These are phyloP conservation scores for Penicillium fimorum DNA, from an alignment of 495 filamentous ascomycete species.

Conservation along the genomic window DNA sequence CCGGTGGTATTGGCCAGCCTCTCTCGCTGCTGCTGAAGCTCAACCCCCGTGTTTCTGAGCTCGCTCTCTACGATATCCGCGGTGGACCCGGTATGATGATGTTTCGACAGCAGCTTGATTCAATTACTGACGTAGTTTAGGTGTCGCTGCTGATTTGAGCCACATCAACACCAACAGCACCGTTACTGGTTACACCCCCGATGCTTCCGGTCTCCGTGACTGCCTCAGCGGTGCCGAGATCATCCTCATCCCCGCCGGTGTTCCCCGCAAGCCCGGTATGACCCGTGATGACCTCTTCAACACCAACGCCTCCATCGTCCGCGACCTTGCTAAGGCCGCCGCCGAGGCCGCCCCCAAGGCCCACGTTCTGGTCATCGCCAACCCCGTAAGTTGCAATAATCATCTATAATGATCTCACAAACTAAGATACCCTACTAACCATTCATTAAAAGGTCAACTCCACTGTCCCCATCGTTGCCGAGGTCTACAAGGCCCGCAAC, in stretches of 20 bases:
- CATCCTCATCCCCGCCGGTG: constrained; percentile 96
- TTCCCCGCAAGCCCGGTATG: constrained; percentile 99
- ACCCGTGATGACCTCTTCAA: constrained; percentile 99
- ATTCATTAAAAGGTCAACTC: constrained; percentile 69
- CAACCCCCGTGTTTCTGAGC: constrained; percentile 88
- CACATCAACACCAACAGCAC: constrained; percentile 99
- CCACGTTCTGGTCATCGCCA: constrained; percentile 95
- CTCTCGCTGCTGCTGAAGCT: constrained; percentile 96
- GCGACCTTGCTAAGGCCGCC: constrained; percentile 93
- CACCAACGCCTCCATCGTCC: constrained; percentile 99
- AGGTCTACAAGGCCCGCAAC: constrained; percentile 89
- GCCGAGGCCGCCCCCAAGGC: constrained; percentile 87
- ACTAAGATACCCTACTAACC: constrained; percentile 3
- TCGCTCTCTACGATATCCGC: constrained; percentile 96
- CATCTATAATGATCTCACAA: background rate
- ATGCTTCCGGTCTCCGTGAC: constrained; percentile 67
- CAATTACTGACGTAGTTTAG: constrained; percentile 41
- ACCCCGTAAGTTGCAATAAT: constrained; percentile 61
- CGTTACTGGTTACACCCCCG: constrained; percentile 84
- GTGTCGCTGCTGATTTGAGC: constrained; percentile 95
- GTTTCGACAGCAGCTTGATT: background rate
- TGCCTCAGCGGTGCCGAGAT: constrained; percentile 84
- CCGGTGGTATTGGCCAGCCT: constrained; percentile 97
- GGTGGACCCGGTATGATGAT: constrained; percentile 73
- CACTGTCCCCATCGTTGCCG: constrained; percentile 94